A percentile compares a stretch with the other conserved stretches of the same genome.
phyloP scores from a whole-genome alignment of 1,139 yeast genomes.

The Yarrowia galli region DNA sequence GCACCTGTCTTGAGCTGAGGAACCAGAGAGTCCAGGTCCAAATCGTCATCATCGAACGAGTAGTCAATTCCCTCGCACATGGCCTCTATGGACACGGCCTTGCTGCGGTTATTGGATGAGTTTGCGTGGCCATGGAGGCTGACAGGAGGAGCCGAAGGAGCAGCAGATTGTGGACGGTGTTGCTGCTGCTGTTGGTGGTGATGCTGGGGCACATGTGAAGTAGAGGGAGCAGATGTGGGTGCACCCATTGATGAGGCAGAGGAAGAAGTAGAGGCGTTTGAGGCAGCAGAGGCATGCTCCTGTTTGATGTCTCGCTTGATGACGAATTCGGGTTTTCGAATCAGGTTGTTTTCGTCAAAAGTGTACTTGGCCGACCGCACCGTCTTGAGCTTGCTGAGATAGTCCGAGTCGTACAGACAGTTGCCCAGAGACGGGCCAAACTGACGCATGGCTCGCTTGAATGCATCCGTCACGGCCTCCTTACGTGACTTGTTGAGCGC shows the following conservation, averaged over 20 bases:
- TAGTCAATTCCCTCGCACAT: slow-evolving; percentile 40
- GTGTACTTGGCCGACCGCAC: slow-evolving; percentile 48
- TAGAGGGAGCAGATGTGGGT: not conserved
- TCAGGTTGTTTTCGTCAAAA: slow-evolving; percentile 42
- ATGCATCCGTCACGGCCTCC: slow-evolving; percentile 80
- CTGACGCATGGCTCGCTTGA: slow-evolving; percentile 75
- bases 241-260: too few species aligned
- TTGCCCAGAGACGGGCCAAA: slow-evolving; percentile 82
- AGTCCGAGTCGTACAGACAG: slow-evolving; percentile 71
- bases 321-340: slow-evolving; percentile 42
- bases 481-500: slow-evolving; percentile 80
- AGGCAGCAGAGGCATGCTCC: slow-evolving; percentile 11
- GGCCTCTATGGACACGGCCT: slow-evolving; percentile 35
- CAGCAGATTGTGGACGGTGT: not conserved
- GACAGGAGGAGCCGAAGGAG: not conserved
- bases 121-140: slow-evolving; percentile 8
- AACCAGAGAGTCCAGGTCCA: slow-evolving; percentile 42
- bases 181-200: not conserved
- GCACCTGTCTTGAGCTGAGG: slow-evolving; percentile 40
- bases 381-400: slow-evolving; percentile 59
- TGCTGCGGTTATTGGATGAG: slow-evolving; percentile 13
- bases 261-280: not conserved
- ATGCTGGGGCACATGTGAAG: too few species aligned
- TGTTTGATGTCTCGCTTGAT: slow-evolving; percentile 35
- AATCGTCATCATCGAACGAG: slow-evolving; percentile 42